Conservation (phyloP, 108 stramenopile species). For the Cyclostephanos invisitatus region DNA sequence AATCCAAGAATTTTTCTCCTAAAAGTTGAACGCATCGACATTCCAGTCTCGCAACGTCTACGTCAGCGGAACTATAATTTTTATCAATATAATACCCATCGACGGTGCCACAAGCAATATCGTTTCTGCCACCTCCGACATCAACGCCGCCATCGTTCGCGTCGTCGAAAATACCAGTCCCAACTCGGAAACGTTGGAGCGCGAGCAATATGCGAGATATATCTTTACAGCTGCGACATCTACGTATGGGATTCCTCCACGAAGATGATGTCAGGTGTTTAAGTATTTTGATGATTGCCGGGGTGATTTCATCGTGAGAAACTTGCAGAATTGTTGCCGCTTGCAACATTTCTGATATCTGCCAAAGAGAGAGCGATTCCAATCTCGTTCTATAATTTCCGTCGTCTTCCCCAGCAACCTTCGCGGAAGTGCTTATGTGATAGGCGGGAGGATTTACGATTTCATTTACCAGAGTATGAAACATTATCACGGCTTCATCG, state of each 20-base stretch:
- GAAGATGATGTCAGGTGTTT: slow-evolving; percentile 41
- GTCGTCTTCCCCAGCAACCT: background rate
- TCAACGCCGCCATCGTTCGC: background rate
- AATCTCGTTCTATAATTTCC: slow-evolving; percentile 8
- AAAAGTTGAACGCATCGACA: slow-evolving; percentile 16
- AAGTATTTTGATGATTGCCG: slow-evolving; percentile 6
- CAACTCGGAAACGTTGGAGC: slow-evolving; percentile 36
- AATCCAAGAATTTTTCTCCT: slow-evolving; percentile 36
- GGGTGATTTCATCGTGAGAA: slow-evolving; percentile 26
- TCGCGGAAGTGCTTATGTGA: background rate
- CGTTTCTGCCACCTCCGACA: background rate
- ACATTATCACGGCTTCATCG: slow-evolving; percentile 38
- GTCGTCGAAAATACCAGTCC: slow-evolving; percentile 17
- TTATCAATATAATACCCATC: background rate
- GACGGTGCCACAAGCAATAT: background rate
- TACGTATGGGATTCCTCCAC: slow-evolving; percentile 1
- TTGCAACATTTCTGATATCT: slow-evolving; percentile 31
- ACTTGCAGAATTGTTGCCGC: slow-evolving; percentile 20
- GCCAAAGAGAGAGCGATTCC: slow-evolving; percentile 20
- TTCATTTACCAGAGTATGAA: slow-evolving; percentile 41
- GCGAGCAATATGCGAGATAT: slow-evolving; percentile 41
- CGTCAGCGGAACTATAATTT: background rate
- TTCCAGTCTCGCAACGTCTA: background rate
- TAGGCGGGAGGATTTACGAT: slow-evolving; percentile 11
- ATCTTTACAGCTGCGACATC: slow-evolving; percentile 24